Evolutionary conservation across 2,329 filamentous ascomycete species (phyloP).

Genomic region (Chaetomium olivaceum): DNA sequence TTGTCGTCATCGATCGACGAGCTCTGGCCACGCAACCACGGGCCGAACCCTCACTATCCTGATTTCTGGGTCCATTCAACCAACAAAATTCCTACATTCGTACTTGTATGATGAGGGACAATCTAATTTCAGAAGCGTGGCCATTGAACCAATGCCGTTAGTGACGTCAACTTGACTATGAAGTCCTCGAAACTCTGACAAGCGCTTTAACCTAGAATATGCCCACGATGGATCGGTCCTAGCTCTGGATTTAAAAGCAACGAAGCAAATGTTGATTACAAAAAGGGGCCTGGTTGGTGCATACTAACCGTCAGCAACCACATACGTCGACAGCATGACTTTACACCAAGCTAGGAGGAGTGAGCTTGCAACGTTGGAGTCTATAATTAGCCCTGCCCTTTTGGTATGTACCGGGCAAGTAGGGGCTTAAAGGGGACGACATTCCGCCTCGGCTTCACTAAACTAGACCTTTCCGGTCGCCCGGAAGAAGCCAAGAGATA

Average conservation of each 20-base stretch:
- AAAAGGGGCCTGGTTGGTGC: too few relatives aligned
- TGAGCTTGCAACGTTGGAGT: neutral
- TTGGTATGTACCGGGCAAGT: neutral
- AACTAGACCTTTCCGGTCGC: neutral
- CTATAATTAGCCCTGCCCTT: neutral
- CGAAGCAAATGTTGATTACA: too few relatives aligned
- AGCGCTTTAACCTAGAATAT: too few relatives aligned
- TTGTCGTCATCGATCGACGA: constrained; percentile 11
- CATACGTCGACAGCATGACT: too few relatives aligned
- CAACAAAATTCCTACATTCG: neutral
- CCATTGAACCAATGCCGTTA: too few relatives aligned
- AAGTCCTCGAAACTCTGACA: too few relatives aligned
- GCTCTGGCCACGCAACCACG: neutral
- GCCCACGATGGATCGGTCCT: too few relatives aligned
- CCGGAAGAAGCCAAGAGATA: neutral
- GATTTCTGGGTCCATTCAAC: neutral
- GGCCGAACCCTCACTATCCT: neutral
- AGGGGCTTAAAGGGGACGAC: neutral
- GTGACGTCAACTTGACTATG: neutral
- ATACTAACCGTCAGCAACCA: too few relatives aligned
- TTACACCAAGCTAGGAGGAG: too few relatives aligned
- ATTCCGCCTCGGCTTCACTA: neutral
- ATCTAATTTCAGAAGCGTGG: too few relatives aligned
- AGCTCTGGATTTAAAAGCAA: too few relatives aligned
- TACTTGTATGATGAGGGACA: neutral